Evolutionary conservation across 78 protist species (phyloP).

Genomic region (Dictyostelium discoideum): dicty_2.7 NC_007089.4:5146501-5147000

Average conservation of each 20-base stretch:
- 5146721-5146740: not conserved
- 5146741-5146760: constrained; percentile 21
- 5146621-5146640: constrained; percentile 12
- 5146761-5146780: constrained; percentile 59
- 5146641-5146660: constrained; percentile 70
- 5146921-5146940: not conserved
- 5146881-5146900: not conserved
- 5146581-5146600: constrained; percentile 11
- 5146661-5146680: constrained; percentile 85
- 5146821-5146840: constrained; percentile 81
- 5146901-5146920: not conserved
- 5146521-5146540: constrained; percentile 67
- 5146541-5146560: constrained; percentile 73
- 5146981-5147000: not conserved
- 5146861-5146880: not conserved
- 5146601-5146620: constrained; percentile 33
- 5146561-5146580: constrained; percentile 16
- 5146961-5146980: not conserved
- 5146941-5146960: not conserved
- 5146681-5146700: constrained; percentile 63
- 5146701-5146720: constrained; percentile 33
- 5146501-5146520: constrained; percentile 25
- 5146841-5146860: constrained; percentile 67
- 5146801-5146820: constrained; percentile 84
- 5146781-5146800: constrained; percentile 84